Percentiles rank a stretch among this genome's conserved stretches.
Evolutionary conservation across 179 eudicot genomes (phyloP).

Genomic region (Spinacia oleracea): DNA sequence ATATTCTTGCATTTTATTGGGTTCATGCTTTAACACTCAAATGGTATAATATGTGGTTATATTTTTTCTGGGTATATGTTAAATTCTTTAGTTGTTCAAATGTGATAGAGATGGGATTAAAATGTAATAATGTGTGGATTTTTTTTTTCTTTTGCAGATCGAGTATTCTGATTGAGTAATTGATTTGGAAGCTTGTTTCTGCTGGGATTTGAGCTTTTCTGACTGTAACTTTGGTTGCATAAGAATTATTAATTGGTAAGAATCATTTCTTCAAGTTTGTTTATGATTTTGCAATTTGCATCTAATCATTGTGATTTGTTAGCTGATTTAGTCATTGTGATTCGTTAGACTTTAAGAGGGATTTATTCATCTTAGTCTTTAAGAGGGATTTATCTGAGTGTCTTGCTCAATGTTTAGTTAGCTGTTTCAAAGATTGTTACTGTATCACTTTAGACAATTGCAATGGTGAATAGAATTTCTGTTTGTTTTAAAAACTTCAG

Average conservation of each 20-base stretch:
- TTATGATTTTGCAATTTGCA: background rate
- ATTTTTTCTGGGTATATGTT: background rate
- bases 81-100: background rate
- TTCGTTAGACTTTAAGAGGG: background rate
- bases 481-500: background rate
- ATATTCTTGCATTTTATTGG: background rate
- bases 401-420: background rate
- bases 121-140: background rate
- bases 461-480: background rate
- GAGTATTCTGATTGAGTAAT: slow-evolving; percentile 20
- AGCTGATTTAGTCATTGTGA: background rate
- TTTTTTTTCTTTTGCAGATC: slow-evolving; percentile 22
- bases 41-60: slow-evolving; percentile 19
- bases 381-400: background rate
- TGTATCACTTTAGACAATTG: background rate
- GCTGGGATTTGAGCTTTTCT: slow-evolving; percentile 9
- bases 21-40: slow-evolving; percentile 11
- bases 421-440: too few relatives aligned
- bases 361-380: background rate
- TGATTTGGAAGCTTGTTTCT: slow-evolving; percentile 22
- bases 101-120: background rate
- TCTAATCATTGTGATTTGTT: background rate
- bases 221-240: slow-evolving; percentile 18
- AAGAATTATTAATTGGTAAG: slow-evolving; percentile 21
- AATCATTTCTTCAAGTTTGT: background rate